Percentiles rank a stretch among this genome's conserved stretches.
Conservation (phyloP, 2,329 filamentous ascomycete species). For the Fusarium sp. region DNA sequence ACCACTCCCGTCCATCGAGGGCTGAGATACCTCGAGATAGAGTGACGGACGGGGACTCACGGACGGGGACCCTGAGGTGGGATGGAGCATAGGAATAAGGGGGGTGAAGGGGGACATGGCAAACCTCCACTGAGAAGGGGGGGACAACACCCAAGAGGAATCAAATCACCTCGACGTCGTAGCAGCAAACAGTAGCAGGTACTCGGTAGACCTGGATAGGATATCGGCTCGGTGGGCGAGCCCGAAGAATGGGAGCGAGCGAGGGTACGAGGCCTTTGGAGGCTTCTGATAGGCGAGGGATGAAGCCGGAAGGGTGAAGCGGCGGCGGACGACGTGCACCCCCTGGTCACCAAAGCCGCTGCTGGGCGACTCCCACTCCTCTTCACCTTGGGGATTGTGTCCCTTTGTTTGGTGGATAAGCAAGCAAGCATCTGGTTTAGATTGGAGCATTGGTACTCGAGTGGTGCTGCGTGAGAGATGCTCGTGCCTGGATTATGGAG, state of each 20-base stretch:
- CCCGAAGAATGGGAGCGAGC: constrained; percentile 36
- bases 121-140: constrained; percentile 5
- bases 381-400: constrained; percentile 24
- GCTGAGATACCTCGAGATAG: constrained; percentile 10
- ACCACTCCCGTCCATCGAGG: constrained; percentile 8
- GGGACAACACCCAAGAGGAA: background rate
- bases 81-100: constrained; percentile 13
- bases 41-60: background rate
- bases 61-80: background rate
- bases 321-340: constrained; percentile 33
- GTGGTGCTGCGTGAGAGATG: background rate
- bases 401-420: constrained; percentile 5
- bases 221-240: constrained; percentile 32
- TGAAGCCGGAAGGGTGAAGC: constrained; percentile 38
- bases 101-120: background rate
- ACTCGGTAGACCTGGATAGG: constrained; percentile 27
- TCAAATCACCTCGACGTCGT: constrained; percentile 6
- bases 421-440: background rate
- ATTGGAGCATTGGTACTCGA: background rate
- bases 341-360: constrained; percentile 32
- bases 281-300: constrained; percentile 38
- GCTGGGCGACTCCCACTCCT: constrained; percentile 25
- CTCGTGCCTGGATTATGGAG: background rate
- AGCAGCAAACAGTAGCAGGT: constrained; percentile 23
- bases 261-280: constrained; percentile 27